Evolutionary conservation across 345 rosid species (phyloP), one percentile per base, ranked within the genome.

Genomic region (Rubroshorea leprosula): DNA sequence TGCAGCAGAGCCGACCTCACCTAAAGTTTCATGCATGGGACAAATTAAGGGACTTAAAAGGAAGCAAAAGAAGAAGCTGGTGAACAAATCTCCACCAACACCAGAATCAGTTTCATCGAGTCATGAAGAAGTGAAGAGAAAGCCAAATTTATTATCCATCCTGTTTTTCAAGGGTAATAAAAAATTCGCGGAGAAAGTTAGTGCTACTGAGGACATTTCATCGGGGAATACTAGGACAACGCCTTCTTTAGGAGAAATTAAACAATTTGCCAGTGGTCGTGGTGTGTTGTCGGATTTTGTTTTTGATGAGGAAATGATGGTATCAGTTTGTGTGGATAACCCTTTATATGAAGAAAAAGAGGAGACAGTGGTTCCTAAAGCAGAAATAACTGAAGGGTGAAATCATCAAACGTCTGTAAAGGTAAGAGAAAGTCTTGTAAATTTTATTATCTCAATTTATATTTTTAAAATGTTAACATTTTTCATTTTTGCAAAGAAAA

Each of bases 1-100:
- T 44, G 24, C 27, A 54, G 23, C 43, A 22, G 66, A 54, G 46
- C 66, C 59, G 9, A 10, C 22, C 14, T 50, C 54, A 16, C 54
- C 54, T 5, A 23, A 22, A 13, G 27, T 50, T 24, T 50, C 54
- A 3, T 50, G 54, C 54, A 21, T 24, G 24, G 54, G 54, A 11
- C 27, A 23, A 21, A 23, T 50, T 15, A 50, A 50, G 27, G 18
- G 41, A 13, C 12, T 35, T 15, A 44, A 44, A 5, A 44, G 47
- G 47, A 35, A 35, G 1, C 7, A 35, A 13, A 35, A 35, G 12
- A 35, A 35, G 41, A 35, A 35, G 41, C 7, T 8, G 41, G 41
- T 35, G 11, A 10, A 35, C 12, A 35, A 35, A 35, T 35, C 41
- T 6, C 12, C 41, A 8, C 12, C 41, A 35, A n/a, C n/a, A n/a